These are phyloP conservation scores for Penicillium sp. DNA, from an alignment of 2,329 filamentous ascomycete species.

Conservation along the genomic window DNA sequence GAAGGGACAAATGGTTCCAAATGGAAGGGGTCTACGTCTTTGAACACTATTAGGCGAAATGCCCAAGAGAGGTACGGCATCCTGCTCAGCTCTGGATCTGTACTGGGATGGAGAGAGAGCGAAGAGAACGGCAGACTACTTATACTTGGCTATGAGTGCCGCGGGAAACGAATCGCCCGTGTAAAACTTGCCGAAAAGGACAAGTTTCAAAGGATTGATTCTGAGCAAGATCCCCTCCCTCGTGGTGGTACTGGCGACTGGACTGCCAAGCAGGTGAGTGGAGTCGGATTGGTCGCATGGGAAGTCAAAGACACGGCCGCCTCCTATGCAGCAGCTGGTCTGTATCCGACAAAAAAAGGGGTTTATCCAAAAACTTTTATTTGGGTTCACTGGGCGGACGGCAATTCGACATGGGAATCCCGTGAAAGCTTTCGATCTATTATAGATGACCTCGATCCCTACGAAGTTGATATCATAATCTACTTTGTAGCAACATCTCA, in stretches of 20 bases:
- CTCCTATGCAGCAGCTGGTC: neutral
- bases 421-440: too few species aligned
- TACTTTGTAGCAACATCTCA: neutral
- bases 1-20: too few species aligned
- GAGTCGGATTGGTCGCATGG: neutral
- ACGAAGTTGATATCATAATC: too few species aligned
- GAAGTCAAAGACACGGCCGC: neutral
- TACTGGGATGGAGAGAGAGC: neutral
- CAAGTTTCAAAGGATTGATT: neutral
- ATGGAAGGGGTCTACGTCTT: neutral
- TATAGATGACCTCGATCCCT: too few species aligned
- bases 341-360: neutral
- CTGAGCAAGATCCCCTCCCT: neutral
- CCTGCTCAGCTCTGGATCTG: neutral
- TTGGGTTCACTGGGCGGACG: too few species aligned
- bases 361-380: too few species aligned
- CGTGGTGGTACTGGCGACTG: neutral
- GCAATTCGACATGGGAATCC: too few species aligned
- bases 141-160: neutral
- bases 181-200: neutral
- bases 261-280: neutral
- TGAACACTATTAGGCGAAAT: neutral
- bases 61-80: neutral
- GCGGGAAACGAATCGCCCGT: neutral
- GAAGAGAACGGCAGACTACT: neutral